A percentile compares a stretch with the other conserved stretches of the same genome.
Evolutionary conservation across 2,329 filamentous ascomycete species (phyloP).

Genomic region (Diaporthe helianthi): DNA sequence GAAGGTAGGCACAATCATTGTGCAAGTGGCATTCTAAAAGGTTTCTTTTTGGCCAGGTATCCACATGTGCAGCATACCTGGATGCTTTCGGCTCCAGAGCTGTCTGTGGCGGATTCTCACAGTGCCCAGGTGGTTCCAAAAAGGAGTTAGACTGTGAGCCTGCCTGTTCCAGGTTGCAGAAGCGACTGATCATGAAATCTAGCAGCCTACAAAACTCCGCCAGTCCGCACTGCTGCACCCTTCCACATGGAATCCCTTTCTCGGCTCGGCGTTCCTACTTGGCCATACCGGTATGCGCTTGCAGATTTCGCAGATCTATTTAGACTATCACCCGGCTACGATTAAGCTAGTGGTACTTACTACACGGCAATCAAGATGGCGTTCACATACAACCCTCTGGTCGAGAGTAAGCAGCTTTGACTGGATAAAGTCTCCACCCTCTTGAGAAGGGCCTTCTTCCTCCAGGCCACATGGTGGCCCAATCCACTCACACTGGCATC

Average conservation of each 20-base stretch:
- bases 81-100: too few relatives aligned
- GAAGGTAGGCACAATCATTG: background rate
- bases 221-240: background rate
- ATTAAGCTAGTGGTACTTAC: background rate
- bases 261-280: background rate
- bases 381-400: slow-evolving; percentile 33
- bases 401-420: slow-evolving; percentile 38
- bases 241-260: background rate
- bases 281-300: background rate
- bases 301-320: background rate
- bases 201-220: slow-evolving; percentile 11
- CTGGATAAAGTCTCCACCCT: background rate
- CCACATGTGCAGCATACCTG: background rate
- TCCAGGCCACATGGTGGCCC: background rate
- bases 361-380: slow-evolving; percentile 9
- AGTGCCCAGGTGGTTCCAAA: background rate
- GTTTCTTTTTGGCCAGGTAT: background rate
- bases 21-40: slow-evolving; percentile 11
- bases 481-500: background rate
- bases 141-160: slow-evolving; percentile 8
- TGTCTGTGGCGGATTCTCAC: background rate
- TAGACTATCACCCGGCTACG: background rate
- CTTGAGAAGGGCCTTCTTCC: background rate
- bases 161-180: background rate
- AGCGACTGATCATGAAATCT: slow-evolving; percentile 11